A percentile compares a stretch with the other conserved stretches of the same genome.
Evolutionary conservation across 106 monocot genomes (phyloP).

Genomic region (Dioscorea zingiberensis): DNA sequence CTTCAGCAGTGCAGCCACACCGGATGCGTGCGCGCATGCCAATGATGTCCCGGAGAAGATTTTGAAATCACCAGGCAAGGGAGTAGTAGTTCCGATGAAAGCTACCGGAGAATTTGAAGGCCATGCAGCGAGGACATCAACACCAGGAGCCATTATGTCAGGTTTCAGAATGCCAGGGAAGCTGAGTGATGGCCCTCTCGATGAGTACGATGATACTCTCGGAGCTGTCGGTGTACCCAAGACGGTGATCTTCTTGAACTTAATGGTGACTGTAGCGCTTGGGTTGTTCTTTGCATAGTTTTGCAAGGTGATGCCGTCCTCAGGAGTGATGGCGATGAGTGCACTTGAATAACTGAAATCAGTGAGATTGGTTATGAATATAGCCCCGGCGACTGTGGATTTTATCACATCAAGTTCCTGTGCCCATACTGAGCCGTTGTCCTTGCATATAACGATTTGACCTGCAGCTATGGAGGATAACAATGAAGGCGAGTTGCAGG

Average conservation of each 20-base stretch:
- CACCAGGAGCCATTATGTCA: constrained; percentile 62
- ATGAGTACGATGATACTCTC: constrained; percentile 33
- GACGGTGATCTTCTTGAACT: constrained; percentile 40
- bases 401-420: background rate
- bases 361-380: constrained; percentile 30
- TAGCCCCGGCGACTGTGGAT: constrained; percentile 16
- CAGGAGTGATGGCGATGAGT: constrained; percentile 10
- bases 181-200: constrained; percentile 52
- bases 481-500: too few relatives aligned
- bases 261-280: constrained; percentile 31
- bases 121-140: constrained; percentile 45
- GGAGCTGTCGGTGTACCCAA: constrained; percentile 47
- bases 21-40: constrained; percentile 62
- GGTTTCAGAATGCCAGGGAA: constrained; percentile 54
- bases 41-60: constrained; percentile 53
- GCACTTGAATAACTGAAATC: constrained; percentile 12
- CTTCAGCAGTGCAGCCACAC: constrained; percentile 56
- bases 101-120: constrained; percentile 1
- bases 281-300: constrained; percentile 7
- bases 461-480: background rate
- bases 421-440: background rate
- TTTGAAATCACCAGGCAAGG: constrained; percentile 10
- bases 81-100: background rate
- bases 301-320: constrained; percentile 2
- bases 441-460: constrained; percentile 15